phyloP scores from a whole-genome alignment of 306 rosid species.

The Citrullus amarus region DNA sequence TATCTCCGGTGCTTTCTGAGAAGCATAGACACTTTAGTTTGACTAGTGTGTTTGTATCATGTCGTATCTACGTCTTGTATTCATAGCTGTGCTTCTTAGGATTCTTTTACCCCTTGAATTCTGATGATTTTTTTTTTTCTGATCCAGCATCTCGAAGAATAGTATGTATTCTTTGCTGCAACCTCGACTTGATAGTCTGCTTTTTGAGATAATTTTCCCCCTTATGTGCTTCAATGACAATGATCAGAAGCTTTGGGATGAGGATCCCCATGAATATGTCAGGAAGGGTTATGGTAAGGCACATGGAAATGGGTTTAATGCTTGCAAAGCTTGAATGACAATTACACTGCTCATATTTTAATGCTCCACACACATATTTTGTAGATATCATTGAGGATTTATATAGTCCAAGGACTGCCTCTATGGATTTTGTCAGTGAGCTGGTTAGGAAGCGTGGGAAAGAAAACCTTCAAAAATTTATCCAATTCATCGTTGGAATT shows the following conservation, averaged over 20 bases:
- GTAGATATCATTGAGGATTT: conserved; percentile 92
- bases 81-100: neutral
- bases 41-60: too few relatives aligned
- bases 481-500: conserved; percentile 68
- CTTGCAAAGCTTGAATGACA: neutral
- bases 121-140: neutral
- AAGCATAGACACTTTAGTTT: too few relatives aligned
- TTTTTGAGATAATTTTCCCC: conserved; percentile 91
- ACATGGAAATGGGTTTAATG: neutral
- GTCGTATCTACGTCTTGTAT: too few relatives aligned
- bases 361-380: neutral
- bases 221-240: conserved; percentile 89
- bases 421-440: conserved; percentile 97
- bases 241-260: conserved; percentile 94
- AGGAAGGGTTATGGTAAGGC: conserved; percentile 94
- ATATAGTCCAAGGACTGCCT: conserved; percentile 94
- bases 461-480: conserved; percentile 84
- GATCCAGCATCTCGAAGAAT: conserved; percentile 75
- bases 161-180: conserved; percentile 77
- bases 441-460: conserved; percentile 89
- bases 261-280: conserved; percentile 96
- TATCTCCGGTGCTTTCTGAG: too few relatives aligned
- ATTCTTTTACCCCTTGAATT: neutral
- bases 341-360: neutral
- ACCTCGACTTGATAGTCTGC: conserved; percentile 70